Evolutionary conservation across 1,284 basidiomycete genomes (phyloP).

Genomic region (Irpex rosettiformis): DNA sequence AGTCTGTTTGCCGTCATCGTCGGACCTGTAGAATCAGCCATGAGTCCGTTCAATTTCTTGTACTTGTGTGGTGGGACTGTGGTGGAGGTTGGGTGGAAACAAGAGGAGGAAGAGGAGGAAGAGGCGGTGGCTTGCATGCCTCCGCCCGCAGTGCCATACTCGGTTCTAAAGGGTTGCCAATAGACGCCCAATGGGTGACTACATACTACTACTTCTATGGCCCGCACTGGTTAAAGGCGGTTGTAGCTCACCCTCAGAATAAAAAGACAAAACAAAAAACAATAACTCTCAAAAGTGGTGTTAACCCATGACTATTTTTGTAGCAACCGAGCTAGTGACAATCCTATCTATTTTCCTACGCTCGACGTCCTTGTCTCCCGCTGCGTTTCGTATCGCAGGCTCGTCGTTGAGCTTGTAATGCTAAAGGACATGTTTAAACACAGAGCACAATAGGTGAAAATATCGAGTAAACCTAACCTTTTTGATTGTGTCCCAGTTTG

Average conservation of each 20-base stretch:
- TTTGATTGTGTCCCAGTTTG: slow-evolving; percentile 70
- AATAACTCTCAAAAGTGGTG: no score
- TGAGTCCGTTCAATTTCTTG: no score
- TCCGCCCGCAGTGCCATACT: no score
- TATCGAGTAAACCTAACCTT: no score
- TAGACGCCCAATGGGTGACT: no score
- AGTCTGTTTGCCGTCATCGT: slow-evolving; percentile 44
- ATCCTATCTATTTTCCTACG: slow-evolving; percentile 56
- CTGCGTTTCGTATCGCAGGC: slow-evolving; percentile 36
- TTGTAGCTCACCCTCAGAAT: no score
- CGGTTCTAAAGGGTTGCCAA: neutral
- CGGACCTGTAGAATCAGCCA: slow-evolving; percentile 13
- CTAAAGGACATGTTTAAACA: slow-evolving; percentile 36
- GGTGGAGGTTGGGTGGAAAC: neutral
- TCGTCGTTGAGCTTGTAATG: slow-evolving; percentile 74
- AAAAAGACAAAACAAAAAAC: no score
- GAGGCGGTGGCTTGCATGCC: neutral
- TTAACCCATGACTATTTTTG: slow-evolving; percentile 68
- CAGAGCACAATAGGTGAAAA: no score
- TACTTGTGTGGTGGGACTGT: slow-evolving; percentile 1
- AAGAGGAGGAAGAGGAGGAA: neutral
- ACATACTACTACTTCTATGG: no score
- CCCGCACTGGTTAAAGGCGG: no score
- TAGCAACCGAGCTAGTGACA: slow-evolving; percentile 73
- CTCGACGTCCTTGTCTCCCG: slow-evolving; percentile 37